Percentiles rank a stretch among this genome's conserved stretches.
Evolutionary conservation across 805 yeast species (phyloP).

Genomic region (Wickerhamiella azyma): DNA sequence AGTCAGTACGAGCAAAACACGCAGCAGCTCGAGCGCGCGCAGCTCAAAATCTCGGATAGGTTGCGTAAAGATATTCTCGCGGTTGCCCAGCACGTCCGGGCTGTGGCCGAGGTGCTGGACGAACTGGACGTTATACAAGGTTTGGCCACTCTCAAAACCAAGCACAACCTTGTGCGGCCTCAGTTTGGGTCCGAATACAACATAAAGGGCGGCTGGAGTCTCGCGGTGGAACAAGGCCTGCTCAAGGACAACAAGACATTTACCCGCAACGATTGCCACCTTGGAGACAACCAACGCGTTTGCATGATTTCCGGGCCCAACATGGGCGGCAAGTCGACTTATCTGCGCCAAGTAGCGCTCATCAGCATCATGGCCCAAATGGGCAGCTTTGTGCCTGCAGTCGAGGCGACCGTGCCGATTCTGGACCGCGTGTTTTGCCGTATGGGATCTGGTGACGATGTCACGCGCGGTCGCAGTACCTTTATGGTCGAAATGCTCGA

Average conservation of each 20-base stretch:
- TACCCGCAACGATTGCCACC: conserved; percentile 33
- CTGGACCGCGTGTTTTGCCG: conserved; percentile 72
- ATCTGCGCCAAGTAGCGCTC: conserved; percentile 58
- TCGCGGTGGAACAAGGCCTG: conserved; percentile 72
- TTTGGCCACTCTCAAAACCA: conserved; percentile 59
- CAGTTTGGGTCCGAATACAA: conserved; percentile 36
- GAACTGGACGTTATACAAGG: conserved; percentile 59
- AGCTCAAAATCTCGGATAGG: conserved; percentile 36
- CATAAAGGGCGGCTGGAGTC: conserved; percentile 60
- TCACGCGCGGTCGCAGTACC: conserved; percentile 67
- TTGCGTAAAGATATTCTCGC: conserved; percentile 37
- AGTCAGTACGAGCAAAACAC: conserved; percentile 32
- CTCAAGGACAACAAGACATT: conserved; percentile 36
- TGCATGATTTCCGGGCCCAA: conserved; percentile 81
- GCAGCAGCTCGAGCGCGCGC: conserved; percentile 41
- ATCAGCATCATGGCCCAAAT: conserved; percentile 57
- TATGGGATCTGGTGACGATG: conserved; percentile 67
- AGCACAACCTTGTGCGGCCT: conserved; percentile 56
- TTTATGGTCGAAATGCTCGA: conserved; percentile 91
- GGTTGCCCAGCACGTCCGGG: conserved; percentile 35
- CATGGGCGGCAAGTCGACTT: conserved; percentile 79
- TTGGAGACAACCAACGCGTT: conserved; percentile 20
- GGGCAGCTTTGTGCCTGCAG: conserved; percentile 65
- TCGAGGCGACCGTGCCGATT: conserved; percentile 43
- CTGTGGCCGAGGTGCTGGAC: conserved; percentile 40